Conservation (phyloP, 305 asterid genomes). For the Rubia peregrina region DNA sequence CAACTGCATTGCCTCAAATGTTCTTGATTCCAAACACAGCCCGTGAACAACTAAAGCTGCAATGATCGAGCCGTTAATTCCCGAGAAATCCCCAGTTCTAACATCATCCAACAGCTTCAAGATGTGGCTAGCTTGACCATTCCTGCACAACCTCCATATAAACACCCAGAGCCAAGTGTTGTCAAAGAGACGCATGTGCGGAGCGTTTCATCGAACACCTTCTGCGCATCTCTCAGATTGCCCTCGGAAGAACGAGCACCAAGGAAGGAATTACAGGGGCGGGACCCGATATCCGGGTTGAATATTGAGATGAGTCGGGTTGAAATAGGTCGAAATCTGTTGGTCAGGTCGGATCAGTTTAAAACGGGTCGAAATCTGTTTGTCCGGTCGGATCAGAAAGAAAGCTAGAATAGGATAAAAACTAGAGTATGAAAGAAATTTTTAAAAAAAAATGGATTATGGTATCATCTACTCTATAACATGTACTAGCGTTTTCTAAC, state of each 20-base stretch:
- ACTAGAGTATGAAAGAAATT: too few relatives aligned
- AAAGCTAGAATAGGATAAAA: too few relatives aligned
- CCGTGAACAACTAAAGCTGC: conserved; percentile 68
- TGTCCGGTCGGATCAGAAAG: too few relatives aligned
- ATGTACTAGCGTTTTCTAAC: too few relatives aligned
- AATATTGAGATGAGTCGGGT: too few relatives aligned
- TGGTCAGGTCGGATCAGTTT: too few relatives aligned
- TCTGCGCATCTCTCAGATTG: conserved; percentile 32
- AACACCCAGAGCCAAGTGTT: conserved; percentile 74
- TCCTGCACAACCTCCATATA: conserved; percentile 54
- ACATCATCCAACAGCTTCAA: conserved; percentile 49
- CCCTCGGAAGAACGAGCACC: conserved; percentile 64
- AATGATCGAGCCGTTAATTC: conserved; percentile 55
- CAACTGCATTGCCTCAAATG: conserved; percentile 40
- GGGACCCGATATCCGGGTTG: conserved; percentile 40
- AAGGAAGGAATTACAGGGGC: conserved; percentile 63
- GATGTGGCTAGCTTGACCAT: conserved; percentile 36
- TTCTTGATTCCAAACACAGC: conserved; percentile 36
- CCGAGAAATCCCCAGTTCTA: conserved; percentile 35
- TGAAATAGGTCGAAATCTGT: too few relatives aligned
- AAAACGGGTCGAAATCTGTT: too few relatives aligned
- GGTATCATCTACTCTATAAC: too few relatives aligned
- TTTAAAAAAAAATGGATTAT: too few relatives aligned
- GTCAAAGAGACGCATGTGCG: conserved; percentile 38
- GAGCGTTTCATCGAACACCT: conserved; percentile 70